phyloP scores from a whole-genome alignment of 2,329 filamentous ascomycete species.

The Aureobasidium leucospermi region DNA sequence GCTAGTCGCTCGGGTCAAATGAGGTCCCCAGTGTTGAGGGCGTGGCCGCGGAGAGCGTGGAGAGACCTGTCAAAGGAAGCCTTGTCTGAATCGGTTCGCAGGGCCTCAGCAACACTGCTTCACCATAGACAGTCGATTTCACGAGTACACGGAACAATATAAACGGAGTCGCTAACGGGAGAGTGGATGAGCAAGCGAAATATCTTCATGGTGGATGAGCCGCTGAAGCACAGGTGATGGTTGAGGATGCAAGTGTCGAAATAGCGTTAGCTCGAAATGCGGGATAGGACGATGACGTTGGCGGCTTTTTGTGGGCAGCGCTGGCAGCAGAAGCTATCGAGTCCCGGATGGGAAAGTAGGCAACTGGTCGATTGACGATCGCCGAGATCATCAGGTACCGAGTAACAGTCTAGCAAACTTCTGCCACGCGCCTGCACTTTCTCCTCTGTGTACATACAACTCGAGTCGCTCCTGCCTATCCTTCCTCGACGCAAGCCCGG shows the following conservation, averaged over 20 bases:
- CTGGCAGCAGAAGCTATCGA: conserved; percentile 1
- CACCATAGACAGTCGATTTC: not conserved
- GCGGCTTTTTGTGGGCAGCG: not conserved
- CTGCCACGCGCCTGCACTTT: conserved; percentile 9
- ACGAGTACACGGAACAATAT: not conserved
- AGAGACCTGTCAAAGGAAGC: not conserved
- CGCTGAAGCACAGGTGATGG: conserved; percentile 10
- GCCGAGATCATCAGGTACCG: conserved; percentile 10
- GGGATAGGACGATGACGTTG: conserved; percentile 9
- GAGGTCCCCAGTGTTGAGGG: not conserved
- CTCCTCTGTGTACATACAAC: conserved; percentile 4
- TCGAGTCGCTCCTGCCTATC: conserved; percentile 3
- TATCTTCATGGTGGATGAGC: not conserved
- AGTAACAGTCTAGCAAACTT: conserved; percentile 9
- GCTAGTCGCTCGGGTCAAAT: conserved; percentile 4
- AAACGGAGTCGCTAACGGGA: not conserved
- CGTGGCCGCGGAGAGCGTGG: not conserved
- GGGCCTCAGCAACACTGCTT: not conserved
- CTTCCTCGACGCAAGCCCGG: not conserved
- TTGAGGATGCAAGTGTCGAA: conserved; percentile 2
- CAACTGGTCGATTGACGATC: not conserved
- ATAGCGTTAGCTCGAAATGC: not conserved
- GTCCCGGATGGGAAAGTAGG: not conserved
- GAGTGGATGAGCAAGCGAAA: not conserved
- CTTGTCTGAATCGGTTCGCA: not conserved